Base-by-base conservation (phyloP, 1,284 basidiomycete genomes). In the Trichosporon sp. region DNA sequence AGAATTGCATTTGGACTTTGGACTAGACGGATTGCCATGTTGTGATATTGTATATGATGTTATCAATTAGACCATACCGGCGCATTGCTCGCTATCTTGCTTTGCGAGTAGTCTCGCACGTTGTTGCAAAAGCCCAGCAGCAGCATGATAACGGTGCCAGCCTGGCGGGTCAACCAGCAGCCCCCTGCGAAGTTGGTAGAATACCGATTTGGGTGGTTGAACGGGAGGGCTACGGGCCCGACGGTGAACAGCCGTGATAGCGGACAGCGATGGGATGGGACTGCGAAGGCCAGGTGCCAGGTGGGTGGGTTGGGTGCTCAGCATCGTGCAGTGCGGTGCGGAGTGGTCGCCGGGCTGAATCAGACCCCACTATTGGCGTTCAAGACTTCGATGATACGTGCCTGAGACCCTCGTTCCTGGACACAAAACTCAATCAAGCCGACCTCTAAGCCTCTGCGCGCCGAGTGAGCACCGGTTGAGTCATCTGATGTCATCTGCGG, bases 281-380 rank as follows among this genome's bases (percentile, higher is more conserved):
- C 40, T 44, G 40, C 40, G 40, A 21, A 44, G 40, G 40, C 40
- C 40, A 9, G 14, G 54, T 27, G 16, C n/a, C n/a, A n/a, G n/a
- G n/a, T n/a, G n/a, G n/a, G n/a, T n/a, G n/a, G n/a, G n/a, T n/a
- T n/a, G n/a, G n/a, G n/a, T n/a, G n/a, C n/a, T n/a, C n/a, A n/a
- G n/a, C n/a, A n/a, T n/a, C n/a, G n/a, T n/a, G n/a, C n/a, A n/a
- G n/a, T n/a, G n/a, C n/a, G n/a, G n/a, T n/a, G 36, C 21, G 11
- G 23, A 25, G 56, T 21, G n/a, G 74, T 77, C 75, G 73, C 76
- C 4, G 75, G 77, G 1, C 68, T 75, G 19, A 74, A 73, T 36
- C 67, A 74, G 49, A 66, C 71, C 49, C 49, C 49, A 29, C 25
- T 29, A 8, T 54, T 29, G 25, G 27, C 25, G 49, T 54, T 31